These are phyloP conservation scores for Pleurotus giganteus DNA, from an alignment of 768 basidiomycete genomes.

Conservation along the genomic window DNA sequence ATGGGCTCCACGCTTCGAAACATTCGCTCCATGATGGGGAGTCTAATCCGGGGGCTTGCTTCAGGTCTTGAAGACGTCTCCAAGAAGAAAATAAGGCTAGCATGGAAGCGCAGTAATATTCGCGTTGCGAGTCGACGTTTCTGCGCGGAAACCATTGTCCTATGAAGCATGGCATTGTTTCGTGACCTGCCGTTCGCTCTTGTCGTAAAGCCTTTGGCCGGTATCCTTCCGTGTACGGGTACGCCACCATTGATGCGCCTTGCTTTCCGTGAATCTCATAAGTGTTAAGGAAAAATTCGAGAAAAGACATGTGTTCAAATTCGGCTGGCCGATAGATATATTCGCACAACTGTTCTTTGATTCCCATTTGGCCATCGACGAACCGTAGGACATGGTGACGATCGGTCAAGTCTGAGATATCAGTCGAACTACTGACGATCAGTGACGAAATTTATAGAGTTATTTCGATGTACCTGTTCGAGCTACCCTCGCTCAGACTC, in stretches of 20 bases:
- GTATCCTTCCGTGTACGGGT: too few relatives aligned
- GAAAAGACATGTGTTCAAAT: slow-evolving; percentile 1
- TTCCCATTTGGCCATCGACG: not conserved
- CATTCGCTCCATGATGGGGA: not conserved
- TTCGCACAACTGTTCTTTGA: not conserved
- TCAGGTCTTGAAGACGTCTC: not conserved
- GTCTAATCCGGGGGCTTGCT: not conserved
- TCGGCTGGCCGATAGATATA: not conserved
- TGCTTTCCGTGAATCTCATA: too few relatives aligned
- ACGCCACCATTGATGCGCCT: too few relatives aligned
- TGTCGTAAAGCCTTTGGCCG: too few relatives aligned
- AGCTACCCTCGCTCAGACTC: not conserved
- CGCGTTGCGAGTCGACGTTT: slow-evolving; percentile 8
- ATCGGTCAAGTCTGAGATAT: too few relatives aligned
- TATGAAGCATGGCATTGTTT: slow-evolving; percentile 15
- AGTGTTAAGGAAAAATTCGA: slow-evolving; percentile 28
- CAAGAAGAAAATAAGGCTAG: slow-evolving; percentile 2
- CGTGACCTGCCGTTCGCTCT: too few relatives aligned
- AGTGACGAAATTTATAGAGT: too few relatives aligned
- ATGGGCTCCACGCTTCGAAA: not conserved
- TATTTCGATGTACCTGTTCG: not conserved
- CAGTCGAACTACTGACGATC: too few relatives aligned
- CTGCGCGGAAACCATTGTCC: slow-evolving; percentile 19
- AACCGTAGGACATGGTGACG: not conserved
- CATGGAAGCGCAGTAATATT: slow-evolving; percentile 14